phyloP scores from a whole-genome alignment of 495 filamentous ascomycete genomes.

The Neurospora sp. region DNA sequence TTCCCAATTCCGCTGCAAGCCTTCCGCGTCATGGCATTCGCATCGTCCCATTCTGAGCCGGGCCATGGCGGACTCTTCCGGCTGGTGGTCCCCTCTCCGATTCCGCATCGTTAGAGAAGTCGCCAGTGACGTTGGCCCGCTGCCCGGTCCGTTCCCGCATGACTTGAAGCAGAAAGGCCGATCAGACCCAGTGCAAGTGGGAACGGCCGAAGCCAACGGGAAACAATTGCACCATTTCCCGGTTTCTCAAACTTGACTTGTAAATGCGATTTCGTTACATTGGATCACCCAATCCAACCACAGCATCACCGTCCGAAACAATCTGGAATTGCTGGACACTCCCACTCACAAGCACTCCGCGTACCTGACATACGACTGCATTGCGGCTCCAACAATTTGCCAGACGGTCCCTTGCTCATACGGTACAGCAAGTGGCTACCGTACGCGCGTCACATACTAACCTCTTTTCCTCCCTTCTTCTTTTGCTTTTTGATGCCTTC shows the following conservation, averaged over 20 bases:
- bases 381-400: neutral
- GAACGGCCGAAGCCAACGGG: neutral
- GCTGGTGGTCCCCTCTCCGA: neutral
- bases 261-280: neutral
- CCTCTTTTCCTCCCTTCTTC: neutral
- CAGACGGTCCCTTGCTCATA: neutral
- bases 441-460: neutral
- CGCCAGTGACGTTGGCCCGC: neutral
- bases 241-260: neutral
- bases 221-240: neutral
- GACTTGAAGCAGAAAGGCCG: neutral
- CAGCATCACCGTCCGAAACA: neutral
- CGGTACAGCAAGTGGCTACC: neutral
- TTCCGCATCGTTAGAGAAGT: neutral
- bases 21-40: neutral
- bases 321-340: neutral
- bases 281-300: neutral
- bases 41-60: neutral
- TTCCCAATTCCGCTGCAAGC: neutral
- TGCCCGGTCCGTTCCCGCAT: neutral
- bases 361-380: neutral
- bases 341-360: neutral
- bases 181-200: neutral
- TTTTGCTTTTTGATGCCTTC: constrained; percentile 9
- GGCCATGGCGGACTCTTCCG: neutral